phyloP scores from a whole-genome alignment of 2,329 filamentous ascomycete genomes.

The Epichloe typhina region DNA sequence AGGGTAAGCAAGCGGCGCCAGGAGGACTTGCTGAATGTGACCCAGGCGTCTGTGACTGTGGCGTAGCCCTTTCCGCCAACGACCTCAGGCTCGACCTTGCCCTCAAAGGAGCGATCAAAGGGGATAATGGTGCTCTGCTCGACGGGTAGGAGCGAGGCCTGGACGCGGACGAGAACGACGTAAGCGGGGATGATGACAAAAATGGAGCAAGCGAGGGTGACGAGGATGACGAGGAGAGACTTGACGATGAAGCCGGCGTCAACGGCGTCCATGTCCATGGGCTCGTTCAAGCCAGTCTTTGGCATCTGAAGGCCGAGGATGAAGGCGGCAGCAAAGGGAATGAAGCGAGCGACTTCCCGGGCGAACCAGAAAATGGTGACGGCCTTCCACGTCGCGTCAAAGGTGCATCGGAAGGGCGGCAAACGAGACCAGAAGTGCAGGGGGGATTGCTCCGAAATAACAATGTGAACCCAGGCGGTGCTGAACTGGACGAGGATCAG shows the following conservation, averaged over 20 bases:
- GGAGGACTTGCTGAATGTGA: constrained; percentile 58
- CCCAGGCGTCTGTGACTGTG: constrained; percentile 65
- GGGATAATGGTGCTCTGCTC: constrained; percentile 74
- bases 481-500: constrained; percentile 54
- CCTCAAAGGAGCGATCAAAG: constrained; percentile 78
- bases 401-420: constrained; percentile 48
- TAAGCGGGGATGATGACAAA: constrained; percentile 62
- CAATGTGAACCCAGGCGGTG: constrained; percentile 73
- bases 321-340: constrained; percentile 30
- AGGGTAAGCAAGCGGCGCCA: constrained; percentile 63
- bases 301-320: constrained; percentile 32
- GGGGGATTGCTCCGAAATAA: constrained; percentile 57
- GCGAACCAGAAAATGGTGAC: constrained; percentile 49
- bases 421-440: constrained; percentile 58
- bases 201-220: constrained; percentile 38
- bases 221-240: constrained; percentile 28
- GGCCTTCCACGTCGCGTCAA: constrained; percentile 56
- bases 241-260: constrained; percentile 24
- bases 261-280: constrained; percentile 18
- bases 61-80: constrained; percentile 61
- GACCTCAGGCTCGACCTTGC: constrained; percentile 60
- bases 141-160: constrained; percentile 73
- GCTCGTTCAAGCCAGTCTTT: constrained; percentile 21
- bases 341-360: constrained; percentile 32
- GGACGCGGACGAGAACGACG: constrained; percentile 68